A percentile compares a stretch with the other conserved stretches of the same genome.
Conservation (phyloP, 208 protist genomes). For the Naegleria lovaniensis region DNA sequence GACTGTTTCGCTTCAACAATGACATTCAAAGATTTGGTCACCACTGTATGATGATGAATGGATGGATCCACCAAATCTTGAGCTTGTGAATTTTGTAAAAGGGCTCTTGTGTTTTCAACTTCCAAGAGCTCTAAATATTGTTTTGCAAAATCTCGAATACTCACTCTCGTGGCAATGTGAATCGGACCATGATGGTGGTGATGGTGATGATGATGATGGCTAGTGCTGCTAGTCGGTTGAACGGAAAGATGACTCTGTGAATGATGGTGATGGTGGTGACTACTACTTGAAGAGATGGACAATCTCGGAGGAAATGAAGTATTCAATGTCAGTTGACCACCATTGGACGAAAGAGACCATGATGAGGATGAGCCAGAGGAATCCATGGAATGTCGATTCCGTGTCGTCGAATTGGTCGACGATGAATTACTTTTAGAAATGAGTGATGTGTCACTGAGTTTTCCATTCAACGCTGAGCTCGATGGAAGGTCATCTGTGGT, state of each 20-base stretch:
- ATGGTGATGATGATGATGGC: background rate
- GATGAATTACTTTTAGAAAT: too few relatives aligned
- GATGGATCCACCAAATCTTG: too few relatives aligned
- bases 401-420: too few relatives aligned
- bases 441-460: too few relatives aligned
- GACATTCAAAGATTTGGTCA: background rate
- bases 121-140: background rate
- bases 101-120: background rate
- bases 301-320: background rate
- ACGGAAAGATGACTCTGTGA: background rate
- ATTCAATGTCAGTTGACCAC: background rate
- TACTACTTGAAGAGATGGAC: background rate
- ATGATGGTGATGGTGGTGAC: background rate
- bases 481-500: background rate
- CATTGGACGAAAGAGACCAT: background rate
- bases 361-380: background rate
- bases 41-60: too few relatives aligned
- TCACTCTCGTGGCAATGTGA: background rate
- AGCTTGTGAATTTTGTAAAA: background rate
- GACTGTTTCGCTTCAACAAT: background rate
- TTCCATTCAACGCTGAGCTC: too few relatives aligned
- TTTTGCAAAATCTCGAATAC: background rate
- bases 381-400: too few relatives aligned
- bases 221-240: too few relatives aligned
- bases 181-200: background rate